These are phyloP conservation scores for Leucocoprinus leucothites DNA, from an alignment of 768 basidiomycete genomes.

Conservation along the genomic window DNA sequence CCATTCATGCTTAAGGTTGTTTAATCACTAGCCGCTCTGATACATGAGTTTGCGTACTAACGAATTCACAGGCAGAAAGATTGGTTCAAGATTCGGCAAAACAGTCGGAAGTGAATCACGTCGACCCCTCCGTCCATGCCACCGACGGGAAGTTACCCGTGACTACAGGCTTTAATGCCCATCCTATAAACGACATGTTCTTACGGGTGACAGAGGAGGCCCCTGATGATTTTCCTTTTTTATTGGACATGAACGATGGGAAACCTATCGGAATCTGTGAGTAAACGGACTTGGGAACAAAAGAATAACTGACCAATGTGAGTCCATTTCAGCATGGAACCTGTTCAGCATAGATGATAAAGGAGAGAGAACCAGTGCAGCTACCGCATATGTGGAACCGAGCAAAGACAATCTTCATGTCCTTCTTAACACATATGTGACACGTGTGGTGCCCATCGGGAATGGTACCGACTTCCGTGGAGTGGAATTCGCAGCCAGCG, in stretches of 20 bases:
- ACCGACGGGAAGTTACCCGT: slow-evolving; percentile 5
- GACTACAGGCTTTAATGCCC: slow-evolving; percentile 1
- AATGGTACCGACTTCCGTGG: slow-evolving; percentile 11
- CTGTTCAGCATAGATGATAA: slow-evolving; percentile 13
- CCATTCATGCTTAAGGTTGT: slow-evolving; percentile 20
- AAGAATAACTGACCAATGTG: not conserved
- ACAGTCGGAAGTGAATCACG: slow-evolving; percentile 10
- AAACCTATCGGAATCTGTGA: slow-evolving; percentile 14
- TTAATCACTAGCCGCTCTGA: not conserved
- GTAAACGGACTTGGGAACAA: not conserved
- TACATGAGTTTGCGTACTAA: no score
- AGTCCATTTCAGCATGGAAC: slow-evolving; percentile 3
- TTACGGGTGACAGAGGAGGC: not conserved
- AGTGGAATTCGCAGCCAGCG: slow-evolving; percentile 10
- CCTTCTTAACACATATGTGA: slow-evolving; percentile 14
- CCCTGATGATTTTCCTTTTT: slow-evolving; percentile 10
- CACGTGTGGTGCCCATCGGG: slow-evolving; percentile 11
- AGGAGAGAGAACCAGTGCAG: slow-evolving; percentile 16
- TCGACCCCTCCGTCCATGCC: slow-evolving; percentile 12
- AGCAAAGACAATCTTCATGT: slow-evolving; percentile 6
- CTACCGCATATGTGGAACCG: slow-evolving; percentile 12
- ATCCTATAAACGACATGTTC: slow-evolving; percentile 10
- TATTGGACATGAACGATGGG: slow-evolving; percentile 13
- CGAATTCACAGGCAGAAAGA: slow-evolving; percentile 4
- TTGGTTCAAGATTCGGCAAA: slow-evolving; percentile 9